These are phyloP conservation scores for Suillus alpinus DNA, from an alignment of 768 basidiomycete species.

Conservation along the genomic window DNA sequence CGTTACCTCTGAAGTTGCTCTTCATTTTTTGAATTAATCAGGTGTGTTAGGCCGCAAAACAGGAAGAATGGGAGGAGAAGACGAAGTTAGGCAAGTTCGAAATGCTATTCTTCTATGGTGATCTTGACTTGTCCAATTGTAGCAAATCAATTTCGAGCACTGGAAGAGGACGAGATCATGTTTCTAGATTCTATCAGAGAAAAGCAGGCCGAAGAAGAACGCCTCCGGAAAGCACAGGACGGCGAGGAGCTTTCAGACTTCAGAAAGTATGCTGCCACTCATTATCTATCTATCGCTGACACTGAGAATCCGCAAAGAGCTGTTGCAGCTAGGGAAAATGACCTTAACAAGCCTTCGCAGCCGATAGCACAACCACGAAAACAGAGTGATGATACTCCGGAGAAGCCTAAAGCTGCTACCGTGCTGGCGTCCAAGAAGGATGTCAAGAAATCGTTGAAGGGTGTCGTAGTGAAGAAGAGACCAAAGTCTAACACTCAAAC, in stretches of 20 bases:
- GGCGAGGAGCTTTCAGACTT: slow-evolving; percentile 78
- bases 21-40: slow-evolving; percentile 7
- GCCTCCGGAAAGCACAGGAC: slow-evolving; percentile 68
- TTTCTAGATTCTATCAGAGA: slow-evolving; percentile 83
- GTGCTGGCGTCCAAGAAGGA: slow-evolving; percentile 54
- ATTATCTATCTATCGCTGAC: background rate
- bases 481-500: slow-evolving; percentile 37
- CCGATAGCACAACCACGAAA: slow-evolving; percentile 35
- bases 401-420: slow-evolving; percentile 28
- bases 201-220: slow-evolving; percentile 73
- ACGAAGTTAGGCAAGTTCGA: slow-evolving; percentile 58
- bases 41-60: slow-evolving; percentile 67
- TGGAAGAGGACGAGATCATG: slow-evolving; percentile 89
- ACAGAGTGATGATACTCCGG: slow-evolving; percentile 18
- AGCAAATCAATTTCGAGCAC: slow-evolving; percentile 87
- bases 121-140: slow-evolving; percentile 13
- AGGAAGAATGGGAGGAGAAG: slow-evolving; percentile 93
- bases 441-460: slow-evolving; percentile 66
- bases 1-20: slow-evolving; percentile 17
- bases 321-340: slow-evolving; percentile 66
- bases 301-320: slow-evolving; percentile 39
- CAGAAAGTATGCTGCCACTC: slow-evolving; percentile 55
- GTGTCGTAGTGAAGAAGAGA: slow-evolving; percentile 80
- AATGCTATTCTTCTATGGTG: background rate
- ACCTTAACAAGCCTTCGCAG: slow-evolving; percentile 38